A percentile compares a stretch with the other conserved stretches of the same genome.
Evolutionary conservation across 805 yeast genomes (phyloP).

Genomic region (Spathaspora sp.): DNA sequence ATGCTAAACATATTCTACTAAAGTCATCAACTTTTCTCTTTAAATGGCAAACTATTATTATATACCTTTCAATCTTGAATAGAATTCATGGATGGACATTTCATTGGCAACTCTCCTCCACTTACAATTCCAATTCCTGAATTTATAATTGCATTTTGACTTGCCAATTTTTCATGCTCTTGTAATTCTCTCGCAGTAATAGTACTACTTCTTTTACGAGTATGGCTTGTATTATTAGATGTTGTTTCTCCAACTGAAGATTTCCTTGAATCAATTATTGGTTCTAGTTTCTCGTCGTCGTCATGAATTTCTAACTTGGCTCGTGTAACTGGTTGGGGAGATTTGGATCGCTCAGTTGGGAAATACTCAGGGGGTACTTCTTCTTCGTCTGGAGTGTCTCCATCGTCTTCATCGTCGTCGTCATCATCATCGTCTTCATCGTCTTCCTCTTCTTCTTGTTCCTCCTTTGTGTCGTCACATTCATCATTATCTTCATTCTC

Average conservation of each 20-base stretch:
- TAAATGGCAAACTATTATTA: not conserved
- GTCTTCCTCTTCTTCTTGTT: constrained; percentile 10
- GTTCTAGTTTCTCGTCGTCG: constrained; percentile 6
- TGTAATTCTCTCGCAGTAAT: constrained; percentile 11
- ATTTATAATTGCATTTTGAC: constrained; percentile 16
- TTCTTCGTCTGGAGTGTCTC: not conserved
- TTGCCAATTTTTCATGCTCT: constrained; percentile 17
- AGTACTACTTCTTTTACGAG: constrained; percentile 6
- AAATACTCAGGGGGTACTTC: not conserved
- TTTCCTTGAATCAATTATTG: constrained; percentile 5
- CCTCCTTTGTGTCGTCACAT: constrained; percentile 8
- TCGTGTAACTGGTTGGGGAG: not conserved
- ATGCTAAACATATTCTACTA: not conserved
- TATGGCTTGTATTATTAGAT: not conserved
- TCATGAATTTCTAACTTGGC: constrained; percentile 3
- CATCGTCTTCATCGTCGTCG: constrained; percentile 6
- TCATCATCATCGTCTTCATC: constrained; percentile 10
- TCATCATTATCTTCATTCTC: constrained; percentile 12
- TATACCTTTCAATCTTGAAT: not conserved
- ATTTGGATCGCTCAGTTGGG: not conserved
- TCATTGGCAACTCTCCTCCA: not conserved
- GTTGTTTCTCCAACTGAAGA: not conserved
- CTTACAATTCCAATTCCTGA: constrained; percentile 6
- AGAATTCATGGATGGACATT: not conserved
- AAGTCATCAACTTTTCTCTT: not conserved